Conservation (phyloP, 2,329 filamentous ascomycete genomes). For the Penicillium sp. region DNA sequence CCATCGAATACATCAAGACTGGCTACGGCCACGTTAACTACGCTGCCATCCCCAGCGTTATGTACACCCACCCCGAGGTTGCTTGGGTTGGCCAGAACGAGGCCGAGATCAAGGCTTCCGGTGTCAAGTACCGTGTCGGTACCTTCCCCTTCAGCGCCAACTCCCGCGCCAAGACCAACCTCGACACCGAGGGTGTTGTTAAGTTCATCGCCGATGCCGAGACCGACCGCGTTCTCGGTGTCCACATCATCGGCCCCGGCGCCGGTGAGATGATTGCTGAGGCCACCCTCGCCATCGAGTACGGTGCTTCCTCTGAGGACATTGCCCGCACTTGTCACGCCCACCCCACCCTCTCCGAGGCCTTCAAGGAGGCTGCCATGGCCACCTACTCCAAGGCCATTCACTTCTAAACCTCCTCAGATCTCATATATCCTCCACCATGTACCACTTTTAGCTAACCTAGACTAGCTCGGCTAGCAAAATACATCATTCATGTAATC, state of each 20-base stretch:
- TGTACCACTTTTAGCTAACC: constrained; percentile 28
- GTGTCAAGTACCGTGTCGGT: constrained; percentile 88
- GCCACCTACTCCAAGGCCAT: constrained; percentile 93
- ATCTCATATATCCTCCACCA: constrained; percentile 22
- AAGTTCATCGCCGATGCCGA: constrained; percentile 97
- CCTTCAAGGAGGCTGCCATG: constrained; percentile 99
- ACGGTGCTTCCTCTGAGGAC: constrained; percentile 92
- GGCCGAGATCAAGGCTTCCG: constrained; percentile 86
- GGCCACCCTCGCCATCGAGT: constrained; percentile 90
- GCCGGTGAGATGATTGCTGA: constrained; percentile 99
- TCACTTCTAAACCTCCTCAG: constrained; percentile 66
- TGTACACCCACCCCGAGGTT: constrained; percentile 99
- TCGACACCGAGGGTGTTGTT: constrained; percentile 91
- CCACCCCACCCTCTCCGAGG: constrained; percentile 92
- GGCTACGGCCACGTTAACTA: constrained; percentile 99
- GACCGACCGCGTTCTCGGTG: constrained; percentile 90
- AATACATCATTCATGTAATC: constrained; percentile 35
- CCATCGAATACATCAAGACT: constrained; percentile 96
- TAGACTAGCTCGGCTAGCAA: constrained; percentile 38
- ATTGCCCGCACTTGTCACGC: constrained; percentile 93
- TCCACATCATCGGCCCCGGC: constrained; percentile 94
- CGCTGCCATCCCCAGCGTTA: constrained; percentile 92
- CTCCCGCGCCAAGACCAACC: constrained; percentile 97
- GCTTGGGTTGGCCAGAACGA: constrained; percentile 98
- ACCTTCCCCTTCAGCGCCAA: constrained; percentile 98